These are phyloP conservation scores for Phytophthora boehmeriae DNA, from an alignment of 352 stramenopile genomes.

Conservation along the genomic window DNA sequence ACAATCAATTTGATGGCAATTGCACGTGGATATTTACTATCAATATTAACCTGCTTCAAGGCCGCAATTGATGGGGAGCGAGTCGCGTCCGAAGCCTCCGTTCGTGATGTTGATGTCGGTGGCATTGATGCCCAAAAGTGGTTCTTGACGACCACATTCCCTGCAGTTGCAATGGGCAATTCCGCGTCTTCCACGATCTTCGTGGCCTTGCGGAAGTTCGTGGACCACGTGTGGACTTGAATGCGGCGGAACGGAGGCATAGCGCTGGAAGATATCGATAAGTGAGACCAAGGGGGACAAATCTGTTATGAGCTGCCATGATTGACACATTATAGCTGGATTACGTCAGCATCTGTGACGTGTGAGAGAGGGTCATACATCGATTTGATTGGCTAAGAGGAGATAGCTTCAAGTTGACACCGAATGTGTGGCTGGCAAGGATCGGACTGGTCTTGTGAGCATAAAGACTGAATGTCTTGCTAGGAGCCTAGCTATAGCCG, in stretches of 20 bases:
- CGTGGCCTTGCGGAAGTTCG: constrained; percentile 31
- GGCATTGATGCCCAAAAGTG: constrained; percentile 48
- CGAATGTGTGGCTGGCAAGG: no score
- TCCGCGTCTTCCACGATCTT: constrained; percentile 14
- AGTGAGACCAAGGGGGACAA: no score
- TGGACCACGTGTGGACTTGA: constrained; percentile 37
- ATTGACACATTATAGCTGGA: not conserved
- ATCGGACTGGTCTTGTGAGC: no score
- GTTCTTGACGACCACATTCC: constrained; percentile 20
- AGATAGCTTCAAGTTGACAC: no score
- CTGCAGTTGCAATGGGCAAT: constrained; percentile 2
- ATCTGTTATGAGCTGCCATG: not conserved
- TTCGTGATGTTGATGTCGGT: constrained; percentile 53
- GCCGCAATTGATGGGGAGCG: constrained; percentile 8
- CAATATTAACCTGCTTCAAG: constrained; percentile 21
- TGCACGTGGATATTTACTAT: no score
- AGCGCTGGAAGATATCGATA: no score
- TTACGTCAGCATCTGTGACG: not conserved
- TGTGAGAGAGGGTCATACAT: not conserved
- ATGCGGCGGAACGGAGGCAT: constrained; percentile 14
- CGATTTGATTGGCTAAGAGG: not conserved
- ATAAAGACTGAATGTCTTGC: no score
- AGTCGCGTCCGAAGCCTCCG: constrained; percentile 27
- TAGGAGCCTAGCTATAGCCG: not conserved
- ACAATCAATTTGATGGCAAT: not conserved